Base-by-base conservation (phyloP, 2,329 filamentous ascomycete species). In the Fusarium sp. region DNA sequence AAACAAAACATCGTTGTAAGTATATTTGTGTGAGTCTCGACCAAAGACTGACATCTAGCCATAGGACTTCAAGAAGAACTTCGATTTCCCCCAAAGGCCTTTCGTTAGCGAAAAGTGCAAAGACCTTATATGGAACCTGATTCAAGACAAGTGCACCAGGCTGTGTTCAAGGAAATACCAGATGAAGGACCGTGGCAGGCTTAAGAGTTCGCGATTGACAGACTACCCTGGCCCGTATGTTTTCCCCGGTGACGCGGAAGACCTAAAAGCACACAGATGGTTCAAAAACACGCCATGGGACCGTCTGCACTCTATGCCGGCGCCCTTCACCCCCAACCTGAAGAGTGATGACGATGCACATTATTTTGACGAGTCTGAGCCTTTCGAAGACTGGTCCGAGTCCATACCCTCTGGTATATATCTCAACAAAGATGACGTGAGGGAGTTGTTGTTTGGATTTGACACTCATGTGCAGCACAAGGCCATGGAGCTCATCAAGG, bases 191-290 rank as follows among this genome's bases (percentile, higher is more conserved):
- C 71, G 76, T 28, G 68, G 56, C 13, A 68, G 74, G 2, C 58
- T 71, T 11, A 73, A 76, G 8, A 28, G 57, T 5, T 67, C 62
- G 13, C 64, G 64, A 26, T 61, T 57, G 31, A 67, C 58, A 11
- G 76, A 77, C n/a, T 59, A 69, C 6, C 69, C 74, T 54, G 72
- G 81, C 2, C 83, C 88, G 33, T 91, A 91, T 56, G 94, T 98
- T 6, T 95, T 93, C 73, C 84, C 92, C 0, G 87, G 96, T 65
- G 94, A 97, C 74, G 94, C 92, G 2, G 88, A 92, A 68, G 94
- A 97, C 57, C 97, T 98, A 83, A 97, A 97, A 77, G 81, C 85
- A 5, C 96, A 98, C 79, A 87, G 88, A 12, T 98, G 95, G 86
- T 98, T 98, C 81, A 85, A 85, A 58, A 88, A 89, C 50, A 88